phyloP scores from a whole-genome alignment of 495 filamentous ascomycete species.

The Aspergillus avenaceus region DNA sequence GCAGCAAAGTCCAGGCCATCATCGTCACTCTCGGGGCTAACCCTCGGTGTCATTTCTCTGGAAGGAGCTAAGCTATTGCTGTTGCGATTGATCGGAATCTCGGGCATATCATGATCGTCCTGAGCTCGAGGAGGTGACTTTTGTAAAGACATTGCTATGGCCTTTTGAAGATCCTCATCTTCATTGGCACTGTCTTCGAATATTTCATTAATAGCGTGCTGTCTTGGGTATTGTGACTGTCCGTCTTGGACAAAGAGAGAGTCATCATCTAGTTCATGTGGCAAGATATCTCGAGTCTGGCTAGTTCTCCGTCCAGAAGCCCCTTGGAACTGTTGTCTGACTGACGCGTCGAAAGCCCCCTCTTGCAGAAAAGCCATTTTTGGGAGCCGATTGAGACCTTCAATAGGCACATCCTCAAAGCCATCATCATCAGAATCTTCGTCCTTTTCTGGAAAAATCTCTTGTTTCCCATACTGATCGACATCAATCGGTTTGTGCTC shows the following conservation, averaged over 20 bases:
- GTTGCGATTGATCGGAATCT: constrained; percentile 29
- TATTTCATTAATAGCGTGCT: constrained; percentile 34
- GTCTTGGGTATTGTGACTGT: constrained; percentile 18
- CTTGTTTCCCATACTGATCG: constrained; percentile 57
- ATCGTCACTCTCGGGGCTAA: constrained; percentile 33
- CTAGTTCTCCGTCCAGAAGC: constrained; percentile 23
- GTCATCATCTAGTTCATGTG: constrained; percentile 42
- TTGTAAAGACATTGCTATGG: constrained; percentile 77
- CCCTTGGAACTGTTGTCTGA: constrained; percentile 34
- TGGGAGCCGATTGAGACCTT: constrained; percentile 85
- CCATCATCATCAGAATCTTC: constrained; percentile 58
- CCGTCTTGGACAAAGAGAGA: constrained; percentile 62
- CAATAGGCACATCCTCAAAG: constrained; percentile 95
- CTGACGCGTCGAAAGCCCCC: constrained; percentile 36
- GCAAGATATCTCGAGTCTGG: constrained; percentile 11
- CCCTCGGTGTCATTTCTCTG: constrained; percentile 12
- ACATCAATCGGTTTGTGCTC: constrained; percentile 85
- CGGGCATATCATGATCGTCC: constrained; percentile 28
- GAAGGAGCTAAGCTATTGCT: constrained; percentile 9
- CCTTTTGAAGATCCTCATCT: constrained; percentile 72
- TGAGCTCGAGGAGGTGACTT: constrained; percentile 14
- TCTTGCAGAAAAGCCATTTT: constrained; percentile 47
- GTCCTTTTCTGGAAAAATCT: constrained; percentile 46
- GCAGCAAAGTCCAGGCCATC: constrained; percentile 42
- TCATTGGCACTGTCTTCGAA: constrained; percentile 48